A percentile compares a stretch with the other conserved stretches of the same genome.
These are phyloP conservation scores for Solanum pinnatisectum DNA, from an alignment of 257 asterid genomes.

Conservation along the genomic window DNA sequence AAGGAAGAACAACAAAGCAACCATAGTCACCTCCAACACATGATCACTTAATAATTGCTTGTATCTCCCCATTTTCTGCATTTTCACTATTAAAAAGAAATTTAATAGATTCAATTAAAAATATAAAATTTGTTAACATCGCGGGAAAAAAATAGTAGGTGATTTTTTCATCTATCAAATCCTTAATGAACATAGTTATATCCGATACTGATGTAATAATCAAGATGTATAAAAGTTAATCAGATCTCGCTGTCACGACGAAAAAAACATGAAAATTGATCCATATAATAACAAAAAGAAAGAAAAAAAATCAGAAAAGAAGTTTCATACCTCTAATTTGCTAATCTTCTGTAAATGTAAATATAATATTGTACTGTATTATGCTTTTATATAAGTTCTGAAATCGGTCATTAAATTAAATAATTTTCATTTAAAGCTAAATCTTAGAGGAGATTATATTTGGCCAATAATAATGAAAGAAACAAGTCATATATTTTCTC, in stretches of 20 bases:
- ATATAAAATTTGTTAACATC: background rate
- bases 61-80: background rate
- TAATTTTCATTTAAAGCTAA: background rate
- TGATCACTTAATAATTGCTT: background rate
- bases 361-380: background rate
- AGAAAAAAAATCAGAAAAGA: too few species aligned
- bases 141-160: rapidly evolving
- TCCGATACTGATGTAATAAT: background rate
- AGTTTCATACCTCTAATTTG: background rate
- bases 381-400: background rate
- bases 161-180: background rate
- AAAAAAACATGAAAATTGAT: background rate
- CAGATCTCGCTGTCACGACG: rapidly evolving
- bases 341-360: background rate
- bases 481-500: background rate
- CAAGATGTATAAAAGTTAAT: background rate
- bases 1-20: background rate
- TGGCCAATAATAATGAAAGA: background rate
- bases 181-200: background rate
- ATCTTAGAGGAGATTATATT: background rate
- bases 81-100: background rate
- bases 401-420: background rate
- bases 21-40: background rate
- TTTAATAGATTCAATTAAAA: background rate
- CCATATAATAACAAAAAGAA: background rate